phyloP scores from a whole-genome alignment of 2,329 filamentous ascomycete species.

The Lasiodiplodia citricola region DNA sequence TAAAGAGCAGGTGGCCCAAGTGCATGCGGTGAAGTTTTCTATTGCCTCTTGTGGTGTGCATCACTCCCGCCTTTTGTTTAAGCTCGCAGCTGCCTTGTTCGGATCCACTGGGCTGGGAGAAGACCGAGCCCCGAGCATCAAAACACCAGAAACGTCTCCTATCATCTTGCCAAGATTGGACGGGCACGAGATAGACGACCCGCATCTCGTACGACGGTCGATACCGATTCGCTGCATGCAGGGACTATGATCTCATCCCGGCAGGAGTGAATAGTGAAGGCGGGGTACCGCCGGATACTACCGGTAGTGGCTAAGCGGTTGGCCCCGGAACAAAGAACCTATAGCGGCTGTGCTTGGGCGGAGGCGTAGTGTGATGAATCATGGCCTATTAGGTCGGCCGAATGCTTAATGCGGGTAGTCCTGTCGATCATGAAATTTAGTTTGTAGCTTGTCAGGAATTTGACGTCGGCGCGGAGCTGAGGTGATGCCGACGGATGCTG shows the following conservation, averaged over 20 bases:
- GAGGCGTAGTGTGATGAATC: not conserved
- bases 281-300: constrained; percentile 3
- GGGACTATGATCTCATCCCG: not conserved
- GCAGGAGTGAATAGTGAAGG: not conserved
- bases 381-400: not conserved
- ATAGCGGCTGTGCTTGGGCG: not conserved
- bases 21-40: not conserved
- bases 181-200: not conserved
- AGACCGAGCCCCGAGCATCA: not conserved
- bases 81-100: not conserved
- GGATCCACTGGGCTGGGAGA: not conserved
- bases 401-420: not conserved
- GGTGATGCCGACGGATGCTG: not conserved
- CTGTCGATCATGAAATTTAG: not conserved
- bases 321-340: not conserved
- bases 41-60: not conserved
- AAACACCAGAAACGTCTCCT: not conserved
- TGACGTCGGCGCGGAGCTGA: not conserved
- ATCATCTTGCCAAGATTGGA: not conserved
- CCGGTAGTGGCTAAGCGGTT: not conserved
- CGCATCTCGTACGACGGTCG: not conserved
- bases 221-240: not conserved
- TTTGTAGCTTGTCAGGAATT: not conserved
- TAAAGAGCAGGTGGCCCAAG: not conserved
- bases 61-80: constrained; percentile 5